Evolutionary conservation across 2,329 filamentous ascomycete species (phyloP), one percentile per base, ranked within the genome.

Genomic region (Helicocarpus griseus): DNA sequence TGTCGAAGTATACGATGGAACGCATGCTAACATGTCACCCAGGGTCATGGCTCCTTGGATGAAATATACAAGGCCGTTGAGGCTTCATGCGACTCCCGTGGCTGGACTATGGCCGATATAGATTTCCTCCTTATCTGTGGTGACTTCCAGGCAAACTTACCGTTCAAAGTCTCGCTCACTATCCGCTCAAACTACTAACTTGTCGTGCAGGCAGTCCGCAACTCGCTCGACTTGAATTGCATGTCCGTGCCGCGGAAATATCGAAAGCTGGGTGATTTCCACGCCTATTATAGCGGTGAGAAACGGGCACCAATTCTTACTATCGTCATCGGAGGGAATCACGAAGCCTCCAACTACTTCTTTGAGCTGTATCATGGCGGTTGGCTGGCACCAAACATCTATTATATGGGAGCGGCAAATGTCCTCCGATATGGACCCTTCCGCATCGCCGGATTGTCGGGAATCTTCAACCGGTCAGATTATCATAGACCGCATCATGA

Each of bases 351-450:
- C 61, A 89, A 87, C 48, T 83, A 97, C 68, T 73, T 95, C 3
- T 93, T 84, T 76, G 93, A 98, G 69, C 79, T 97, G 0, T 95
- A 87, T 72, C 94, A 96, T 65, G 93, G 93, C 51, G 93, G 93
- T 48, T 98, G 93, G 93, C 91, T 89, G 6, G 91, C 91, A 5
- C 89, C 89, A 8, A 95, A 91, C 58, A 97, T 97, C 57, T 98
- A 95, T 75, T 98, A 95, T 70, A 78, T 96, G 67, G 93, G 93
- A 46, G 88, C 89, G 28, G 88, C 91, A 52, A 95, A 95, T 63
- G 84, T 97, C 6, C 65, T 98, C 31, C 83, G 85, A n/a, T 74
- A 94, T 26, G 90, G 90, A 0, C 85, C 87, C 1, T 72, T 97
- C 45, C 83, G 91, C 19, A 94, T 98, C 55, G 87, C 88, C 35